These are phyloP conservation scores for Colletotrichum shisoi DNA, from an alignment of 2,329 filamentous ascomycete genomes.

Conservation along the genomic window DNA sequence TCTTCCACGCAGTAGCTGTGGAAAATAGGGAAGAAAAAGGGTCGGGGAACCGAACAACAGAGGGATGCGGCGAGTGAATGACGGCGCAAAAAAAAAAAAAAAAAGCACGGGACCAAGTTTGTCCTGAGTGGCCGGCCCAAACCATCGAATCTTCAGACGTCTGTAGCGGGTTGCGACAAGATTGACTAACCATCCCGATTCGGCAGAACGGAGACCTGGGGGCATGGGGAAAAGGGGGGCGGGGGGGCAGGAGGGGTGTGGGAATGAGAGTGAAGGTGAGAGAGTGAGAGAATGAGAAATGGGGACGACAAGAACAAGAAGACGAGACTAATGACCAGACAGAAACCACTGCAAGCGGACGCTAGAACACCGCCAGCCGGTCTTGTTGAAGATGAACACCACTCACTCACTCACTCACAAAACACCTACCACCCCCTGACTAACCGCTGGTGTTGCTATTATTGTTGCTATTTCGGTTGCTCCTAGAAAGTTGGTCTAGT, in stretches of 20 bases:
- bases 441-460: not conserved
- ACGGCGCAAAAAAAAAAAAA: not conserved
- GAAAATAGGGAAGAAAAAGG: not conserved
- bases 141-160: constrained; percentile 37
- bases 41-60: not conserved
- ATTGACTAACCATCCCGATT: constrained; percentile 36
- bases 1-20: constrained; percentile 10
- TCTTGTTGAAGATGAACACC: too few relatives aligned
- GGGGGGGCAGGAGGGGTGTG: not conserved
- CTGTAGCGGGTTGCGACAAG: constrained; percentile 34
- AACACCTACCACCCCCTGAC: not conserved
- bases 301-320: too few relatives aligned
- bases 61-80: not conserved
- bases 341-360: constrained; percentile 25
- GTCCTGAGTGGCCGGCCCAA: constrained; percentile 30
- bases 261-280: not conserved
- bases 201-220: constrained; percentile 39
- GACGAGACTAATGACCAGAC: too few relatives aligned
- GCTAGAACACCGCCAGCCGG: not conserved
- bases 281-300: not conserved
- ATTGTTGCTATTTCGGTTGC: not conserved
- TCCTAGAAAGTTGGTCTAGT: not conserved
- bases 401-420: too few relatives aligned
- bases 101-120: constrained; percentile 2
- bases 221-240: too few relatives aligned